Evolutionary conservation across 192 early-diverging fungal genomes (phyloP).

Genomic region (Rhizoclosmatium sp.): DNA sequence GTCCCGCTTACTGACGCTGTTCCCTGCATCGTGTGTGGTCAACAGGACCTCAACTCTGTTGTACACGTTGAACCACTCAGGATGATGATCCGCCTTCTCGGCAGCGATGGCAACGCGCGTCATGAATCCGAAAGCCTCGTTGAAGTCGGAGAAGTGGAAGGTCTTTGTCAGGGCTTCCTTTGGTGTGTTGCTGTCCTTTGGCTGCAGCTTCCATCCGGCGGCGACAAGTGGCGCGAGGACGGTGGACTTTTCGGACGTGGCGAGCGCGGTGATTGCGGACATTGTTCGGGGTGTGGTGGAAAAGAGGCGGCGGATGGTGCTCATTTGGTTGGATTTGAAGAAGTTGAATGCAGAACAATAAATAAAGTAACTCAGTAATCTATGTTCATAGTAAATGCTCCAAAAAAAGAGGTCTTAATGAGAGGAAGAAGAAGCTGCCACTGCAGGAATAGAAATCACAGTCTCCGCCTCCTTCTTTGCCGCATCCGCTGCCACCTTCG

Average conservation of each 20-base stretch:
- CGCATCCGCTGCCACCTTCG: too few species aligned
- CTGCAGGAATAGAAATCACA: too few species aligned
- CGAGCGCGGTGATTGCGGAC: neutral
- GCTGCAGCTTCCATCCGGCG: neutral
- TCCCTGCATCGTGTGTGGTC: constrained; percentile 90
- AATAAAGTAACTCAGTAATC: too few species aligned
- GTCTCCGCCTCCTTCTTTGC: too few species aligned
- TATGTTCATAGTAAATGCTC: neutral
- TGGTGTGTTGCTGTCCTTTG: constrained; percentile 61
- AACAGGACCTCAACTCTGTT: constrained; percentile 89
- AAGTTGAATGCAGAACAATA: too few species aligned
- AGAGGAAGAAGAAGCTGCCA: too few species aligned
- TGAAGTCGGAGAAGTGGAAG: constrained; percentile 84
- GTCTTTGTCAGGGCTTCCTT: constrained; percentile 58
- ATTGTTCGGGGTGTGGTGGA: neutral
- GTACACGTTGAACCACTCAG: constrained; percentile 91
- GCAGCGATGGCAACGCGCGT: constrained; percentile 85
- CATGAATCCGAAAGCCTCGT: constrained; percentile 95
- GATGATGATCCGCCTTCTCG: constrained; percentile 95
- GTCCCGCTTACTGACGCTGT: constrained; percentile 74
- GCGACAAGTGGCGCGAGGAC: neutral
- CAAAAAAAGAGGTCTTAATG: too few species aligned
- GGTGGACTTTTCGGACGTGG: neutral
- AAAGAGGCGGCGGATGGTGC: neutral
- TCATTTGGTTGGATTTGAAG: neutral